Conservation (phyloP, 495 filamentous ascomycete species). For the Aspergillus egyptiacus region DNA sequence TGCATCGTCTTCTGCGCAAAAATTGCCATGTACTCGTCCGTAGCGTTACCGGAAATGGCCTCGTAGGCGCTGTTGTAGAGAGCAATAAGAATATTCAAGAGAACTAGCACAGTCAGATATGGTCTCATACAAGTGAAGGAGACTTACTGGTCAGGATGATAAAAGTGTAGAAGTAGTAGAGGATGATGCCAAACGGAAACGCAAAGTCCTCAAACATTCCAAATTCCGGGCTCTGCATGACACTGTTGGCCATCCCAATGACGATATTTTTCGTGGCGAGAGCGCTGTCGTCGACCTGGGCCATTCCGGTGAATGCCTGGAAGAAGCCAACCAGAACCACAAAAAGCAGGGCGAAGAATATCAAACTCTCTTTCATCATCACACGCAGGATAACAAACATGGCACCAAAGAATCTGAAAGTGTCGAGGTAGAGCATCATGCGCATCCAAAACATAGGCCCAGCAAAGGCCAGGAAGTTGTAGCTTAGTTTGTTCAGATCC, state of each 20-base stretch:
- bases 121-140: not conserved
- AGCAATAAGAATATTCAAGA: constrained; percentile 91
- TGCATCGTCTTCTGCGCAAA: constrained; percentile 89
- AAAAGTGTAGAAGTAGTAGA: constrained; percentile 96
- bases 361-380: constrained; percentile 98
- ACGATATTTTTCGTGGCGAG: constrained; percentile 66
- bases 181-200: constrained; percentile 75
- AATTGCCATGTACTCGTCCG: constrained; percentile 90
- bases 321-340: constrained; percentile 87
- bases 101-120: constrained; percentile 44
- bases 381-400: constrained; percentile 97
- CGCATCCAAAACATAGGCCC: constrained; percentile 98
- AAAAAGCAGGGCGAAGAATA: constrained; percentile 91
- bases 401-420: constrained; percentile 90
- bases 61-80: constrained; percentile 95
- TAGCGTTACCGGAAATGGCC: constrained; percentile 90
- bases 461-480: constrained; percentile 86
- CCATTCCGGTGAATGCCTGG: constrained; percentile 92
- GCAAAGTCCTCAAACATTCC: constrained; percentile 74
- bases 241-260: constrained; percentile 80
- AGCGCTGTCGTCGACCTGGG: constrained; percentile 65
- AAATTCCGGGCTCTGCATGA: constrained; percentile 90
- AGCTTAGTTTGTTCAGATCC: constrained; percentile 71
- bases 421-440: constrained; percentile 87
- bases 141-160: constrained; percentile 74